These are phyloP conservation scores for Jaapia argillacea DNA, from an alignment of 768 basidiomycete genomes.

Conservation along the genomic window DNA sequence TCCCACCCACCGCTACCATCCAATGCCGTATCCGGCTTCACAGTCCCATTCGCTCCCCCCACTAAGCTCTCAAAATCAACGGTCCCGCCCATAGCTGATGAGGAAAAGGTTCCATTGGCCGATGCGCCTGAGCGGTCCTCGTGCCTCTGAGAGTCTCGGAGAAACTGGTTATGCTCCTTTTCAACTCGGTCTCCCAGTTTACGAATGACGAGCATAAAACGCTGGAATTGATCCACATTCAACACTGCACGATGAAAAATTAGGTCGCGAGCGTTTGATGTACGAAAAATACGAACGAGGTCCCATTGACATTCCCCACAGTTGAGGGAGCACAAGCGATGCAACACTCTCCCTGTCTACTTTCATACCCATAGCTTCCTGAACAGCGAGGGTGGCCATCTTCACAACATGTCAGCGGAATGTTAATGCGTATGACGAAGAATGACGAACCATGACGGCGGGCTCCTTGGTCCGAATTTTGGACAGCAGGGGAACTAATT, in stretches of 20 bases:
- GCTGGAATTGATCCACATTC: slow-evolving; percentile 81
- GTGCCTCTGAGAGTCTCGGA: slow-evolving; percentile 85
- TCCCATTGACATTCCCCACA: slow-evolving; percentile 96
- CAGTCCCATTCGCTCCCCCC: slow-evolving; percentile 38
- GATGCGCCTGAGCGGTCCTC: slow-evolving; percentile 63
- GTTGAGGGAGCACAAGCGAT: slow-evolving; percentile 47
- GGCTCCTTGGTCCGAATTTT: slow-evolving; percentile 97
- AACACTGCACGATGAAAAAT: slow-evolving; percentile 37
- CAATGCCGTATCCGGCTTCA: slow-evolving; percentile 34
- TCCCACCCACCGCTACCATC: slow-evolving; percentile 49
- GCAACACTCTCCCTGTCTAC: slow-evolving; percentile 82
- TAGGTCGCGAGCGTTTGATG: background rate
- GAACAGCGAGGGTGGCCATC: slow-evolving; percentile 85
- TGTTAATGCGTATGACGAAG: too few relatives aligned
- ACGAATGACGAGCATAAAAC: slow-evolving; percentile 81
- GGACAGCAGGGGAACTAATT: slow-evolving; percentile 86
- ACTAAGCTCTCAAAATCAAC: slow-evolving; percentile 87
- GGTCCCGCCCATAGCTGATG: slow-evolving; percentile 29
- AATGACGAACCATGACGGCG: slow-evolving; percentile 79
- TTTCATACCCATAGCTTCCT: slow-evolving; percentile 94
- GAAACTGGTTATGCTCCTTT: slow-evolving; percentile 83
- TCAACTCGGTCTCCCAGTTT: slow-evolving; percentile 82
- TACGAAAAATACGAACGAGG: slow-evolving; percentile 47
- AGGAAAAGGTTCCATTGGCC: slow-evolving; percentile 28
- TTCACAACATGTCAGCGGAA: slow-evolving; percentile 15